Percentiles rank a stretch among this genome's conserved stretches.
Evolutionary conservation across 2,329 filamentous ascomycete species (phyloP).

Genomic region (Bimuria novae-zelandiae): DNA sequence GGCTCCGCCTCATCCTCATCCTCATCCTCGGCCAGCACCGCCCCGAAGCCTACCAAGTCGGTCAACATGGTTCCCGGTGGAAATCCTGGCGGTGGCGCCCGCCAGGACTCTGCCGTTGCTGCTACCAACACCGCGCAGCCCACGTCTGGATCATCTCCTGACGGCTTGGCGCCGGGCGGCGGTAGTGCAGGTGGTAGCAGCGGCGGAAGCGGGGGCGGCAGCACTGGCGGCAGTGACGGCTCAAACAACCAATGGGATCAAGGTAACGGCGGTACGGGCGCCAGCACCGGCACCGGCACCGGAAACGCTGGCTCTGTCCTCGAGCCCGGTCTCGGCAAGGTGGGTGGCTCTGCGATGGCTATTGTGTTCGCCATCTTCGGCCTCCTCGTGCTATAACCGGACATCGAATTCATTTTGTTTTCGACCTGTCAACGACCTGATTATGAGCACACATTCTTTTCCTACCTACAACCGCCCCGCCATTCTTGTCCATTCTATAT

Average conservation of each 20-base stretch:
- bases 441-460: constrained; percentile 9
- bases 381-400: constrained; percentile 35
- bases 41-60: constrained; percentile 30
- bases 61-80: constrained; percentile 62
- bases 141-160: constrained; percentile 14
- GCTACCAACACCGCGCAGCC: constrained; percentile 17
- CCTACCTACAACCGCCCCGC: background rate
- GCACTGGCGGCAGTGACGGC: constrained; percentile 19
- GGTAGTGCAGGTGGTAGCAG: constrained; percentile 21
- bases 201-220: constrained; percentile 12
- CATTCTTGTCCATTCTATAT: constrained; percentile 13
- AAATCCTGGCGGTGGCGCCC: constrained; percentile 55
- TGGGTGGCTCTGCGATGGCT: constrained; percentile 41
- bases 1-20: constrained; percentile 41
- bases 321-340: constrained; percentile 29
- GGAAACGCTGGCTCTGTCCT: constrained; percentile 20
- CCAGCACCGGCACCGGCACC: constrained; percentile 7
- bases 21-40: constrained; percentile 27
- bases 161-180: constrained; percentile 26
- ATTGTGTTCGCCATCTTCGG: constrained; percentile 40
- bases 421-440: constrained; percentile 10
- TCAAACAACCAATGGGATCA: constrained; percentile 30
- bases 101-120: constrained; percentile 30
- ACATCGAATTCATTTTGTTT: background rate
- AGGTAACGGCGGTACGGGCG: constrained; percentile 15